Conservation (phyloP, 2,329 filamentous ascomycete genomes). For the Keithomyces neogunnii region DNA sequence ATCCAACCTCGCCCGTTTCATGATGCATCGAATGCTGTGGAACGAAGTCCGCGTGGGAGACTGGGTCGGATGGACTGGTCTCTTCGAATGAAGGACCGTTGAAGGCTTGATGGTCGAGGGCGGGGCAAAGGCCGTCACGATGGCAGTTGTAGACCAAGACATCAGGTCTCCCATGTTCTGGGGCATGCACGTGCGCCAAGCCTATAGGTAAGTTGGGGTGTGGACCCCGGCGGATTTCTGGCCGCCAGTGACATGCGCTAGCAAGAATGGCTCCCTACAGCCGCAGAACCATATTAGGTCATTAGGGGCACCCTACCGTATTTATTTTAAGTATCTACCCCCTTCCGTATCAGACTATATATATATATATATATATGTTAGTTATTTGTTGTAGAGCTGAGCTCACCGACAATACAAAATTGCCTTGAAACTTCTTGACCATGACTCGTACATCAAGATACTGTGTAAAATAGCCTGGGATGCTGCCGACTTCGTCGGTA, state of each 20-base stretch:
- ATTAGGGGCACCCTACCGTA: too few species aligned
- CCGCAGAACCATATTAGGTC: too few species aligned
- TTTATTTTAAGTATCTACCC: too few species aligned
- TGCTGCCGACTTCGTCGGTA: too few species aligned
- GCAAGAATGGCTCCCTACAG: neutral
- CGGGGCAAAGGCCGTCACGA: constrained; percentile 9
- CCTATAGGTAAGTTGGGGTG: neutral
- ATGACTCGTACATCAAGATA: too few species aligned
- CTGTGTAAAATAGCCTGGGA: too few species aligned
- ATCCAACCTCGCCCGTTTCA: constrained; percentile 15
- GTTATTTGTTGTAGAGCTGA: too few species aligned
- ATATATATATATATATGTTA: too few species aligned
- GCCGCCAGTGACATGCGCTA: neutral
- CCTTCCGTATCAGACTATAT: too few species aligned
- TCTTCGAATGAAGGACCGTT: neutral
- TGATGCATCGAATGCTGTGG: constrained; percentile 7
- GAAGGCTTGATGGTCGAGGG: neutral
- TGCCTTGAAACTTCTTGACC: too few species aligned
- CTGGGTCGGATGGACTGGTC: constrained; percentile 23
- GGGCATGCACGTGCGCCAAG: neutral
- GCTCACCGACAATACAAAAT: too few species aligned
- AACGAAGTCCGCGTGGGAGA: constrained; percentile 6
- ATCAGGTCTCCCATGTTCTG: neutral
- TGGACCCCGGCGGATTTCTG: neutral
- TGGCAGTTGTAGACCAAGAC: neutral